A percentile compares a stretch with the other conserved stretches of the same genome.
Evolutionary conservation across 2,329 filamentous ascomycete genomes (phyloP).

Genomic region (Colletotrichum costaricense): DNA sequence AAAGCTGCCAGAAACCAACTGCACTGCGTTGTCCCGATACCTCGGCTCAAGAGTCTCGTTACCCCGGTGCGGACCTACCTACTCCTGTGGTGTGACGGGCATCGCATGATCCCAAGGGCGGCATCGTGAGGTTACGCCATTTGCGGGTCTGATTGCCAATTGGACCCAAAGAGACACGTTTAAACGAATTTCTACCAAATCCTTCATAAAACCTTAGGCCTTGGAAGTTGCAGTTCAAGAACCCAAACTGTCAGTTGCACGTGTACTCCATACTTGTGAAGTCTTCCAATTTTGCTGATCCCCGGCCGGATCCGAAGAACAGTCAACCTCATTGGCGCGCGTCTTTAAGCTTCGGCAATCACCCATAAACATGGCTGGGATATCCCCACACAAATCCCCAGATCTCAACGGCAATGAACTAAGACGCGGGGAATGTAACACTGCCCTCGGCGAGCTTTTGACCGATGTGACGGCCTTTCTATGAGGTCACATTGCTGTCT

Average conservation of each 20-base stretch:
- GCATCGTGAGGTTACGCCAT: not conserved
- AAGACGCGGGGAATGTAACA: constrained; percentile 22
- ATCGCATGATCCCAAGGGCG: not conserved
- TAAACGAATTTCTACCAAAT: too few species aligned
- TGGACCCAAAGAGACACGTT: not conserved
- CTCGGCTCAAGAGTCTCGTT: not conserved
- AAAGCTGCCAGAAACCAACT: not conserved
- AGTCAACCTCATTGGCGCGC: constrained; percentile 25
- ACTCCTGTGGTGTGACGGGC: not conserved
- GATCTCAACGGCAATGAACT: constrained; percentile 29
- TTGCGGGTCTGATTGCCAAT: not conserved
- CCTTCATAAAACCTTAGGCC: not conserved
- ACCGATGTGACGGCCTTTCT: constrained; percentile 21
- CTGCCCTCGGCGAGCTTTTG: constrained; percentile 23
- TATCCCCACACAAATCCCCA: constrained; percentile 28
- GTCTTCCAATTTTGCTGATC: not conserved
- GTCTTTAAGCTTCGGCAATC: constrained; percentile 4
- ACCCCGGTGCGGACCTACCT: not conserved
- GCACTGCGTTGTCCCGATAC: not conserved
- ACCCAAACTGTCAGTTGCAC: constrained; percentile 5
- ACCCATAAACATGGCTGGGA: not conserved
- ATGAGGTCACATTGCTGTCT: constrained; percentile 28
- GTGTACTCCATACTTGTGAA: constrained; percentile 2
- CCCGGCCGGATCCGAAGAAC: not conserved
- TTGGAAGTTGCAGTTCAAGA: not conserved